These are phyloP conservation scores for Entoloma clypeatum DNA, from an alignment of 1,284 basidiomycete genomes.

Conservation along the genomic window DNA sequence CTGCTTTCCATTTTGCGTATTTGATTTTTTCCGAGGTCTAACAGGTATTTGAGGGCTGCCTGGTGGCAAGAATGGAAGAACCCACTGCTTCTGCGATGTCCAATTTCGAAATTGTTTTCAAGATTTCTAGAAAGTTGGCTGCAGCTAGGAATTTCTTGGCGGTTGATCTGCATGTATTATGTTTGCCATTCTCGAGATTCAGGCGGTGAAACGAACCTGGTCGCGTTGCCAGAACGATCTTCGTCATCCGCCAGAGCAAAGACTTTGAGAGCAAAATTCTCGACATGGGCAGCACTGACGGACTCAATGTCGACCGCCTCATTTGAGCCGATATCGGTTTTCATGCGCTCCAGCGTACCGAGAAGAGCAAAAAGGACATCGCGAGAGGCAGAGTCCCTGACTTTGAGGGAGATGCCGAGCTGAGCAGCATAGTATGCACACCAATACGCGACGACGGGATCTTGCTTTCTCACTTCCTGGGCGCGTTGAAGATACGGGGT, in stretches of 20 bases:
- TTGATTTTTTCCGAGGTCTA: constrained; percentile 77
- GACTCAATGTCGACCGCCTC: constrained; percentile 84
- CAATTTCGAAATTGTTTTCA: constrained; percentile 68
- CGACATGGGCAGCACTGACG: constrained; percentile 84
- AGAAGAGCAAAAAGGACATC: constrained; percentile 74
- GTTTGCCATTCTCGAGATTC: constrained; percentile 1
- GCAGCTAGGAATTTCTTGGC: constrained; percentile 89
- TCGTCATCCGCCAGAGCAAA: constrained; percentile 90
- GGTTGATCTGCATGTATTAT: constrained; percentile 52
- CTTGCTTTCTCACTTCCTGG: constrained; percentile 76
- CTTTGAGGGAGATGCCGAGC: constrained; percentile 72
- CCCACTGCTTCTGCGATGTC: constrained; percentile 48
- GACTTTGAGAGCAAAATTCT: constrained; percentile 90
- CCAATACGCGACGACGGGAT: constrained; percentile 93
- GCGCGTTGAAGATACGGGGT: constrained; percentile 86
- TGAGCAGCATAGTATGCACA: constrained; percentile 94
- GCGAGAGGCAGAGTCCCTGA: constrained; percentile 58
- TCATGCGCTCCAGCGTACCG: constrained; percentile 78
- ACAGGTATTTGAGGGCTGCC: constrained; percentile 4
- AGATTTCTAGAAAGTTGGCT: constrained; percentile 81
- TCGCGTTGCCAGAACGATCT: constrained; percentile 75
- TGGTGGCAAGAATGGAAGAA: constrained; percentile 8
- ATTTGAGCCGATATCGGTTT: constrained; percentile 66
- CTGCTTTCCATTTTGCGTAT: constrained; percentile 92
- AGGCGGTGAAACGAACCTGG: constrained; percentile 46